A percentile compares a stretch with the other conserved stretches of the same genome.
Conservation (phyloP, 257 asterid species). For the Thymus mandschuricus region DNA sequence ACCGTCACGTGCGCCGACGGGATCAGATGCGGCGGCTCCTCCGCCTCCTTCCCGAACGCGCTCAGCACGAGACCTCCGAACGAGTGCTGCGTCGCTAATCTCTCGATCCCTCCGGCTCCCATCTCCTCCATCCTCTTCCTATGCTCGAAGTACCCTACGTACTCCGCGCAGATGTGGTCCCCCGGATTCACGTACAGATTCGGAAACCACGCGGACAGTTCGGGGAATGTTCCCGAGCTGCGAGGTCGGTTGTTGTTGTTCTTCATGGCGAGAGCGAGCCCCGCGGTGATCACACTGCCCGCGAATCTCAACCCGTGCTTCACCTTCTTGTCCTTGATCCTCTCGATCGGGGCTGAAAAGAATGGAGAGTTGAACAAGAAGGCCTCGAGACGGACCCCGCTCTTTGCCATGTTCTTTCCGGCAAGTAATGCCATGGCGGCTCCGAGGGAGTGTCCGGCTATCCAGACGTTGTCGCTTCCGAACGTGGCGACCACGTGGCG, state of each 20-base stretch:
- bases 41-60: slow-evolving; percentile 62
- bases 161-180: slow-evolving; percentile 82
- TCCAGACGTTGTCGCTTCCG: slow-evolving; percentile 71
- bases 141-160: slow-evolving; percentile 83
- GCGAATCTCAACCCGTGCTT: slow-evolving; percentile 78
- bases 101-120: slow-evolving; percentile 75
- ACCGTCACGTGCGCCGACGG: slow-evolving; percentile 76
- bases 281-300: slow-evolving; percentile 82
- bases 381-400: slow-evolving; percentile 58
- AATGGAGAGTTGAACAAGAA: slow-evolving; percentile 88
- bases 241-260: slow-evolving; percentile 43
- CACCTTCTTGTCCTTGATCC: slow-evolving; percentile 68
- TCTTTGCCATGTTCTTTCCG: slow-evolving; percentile 77
- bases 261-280: slow-evolving; percentile 77
- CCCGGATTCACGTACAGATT: slow-evolving; percentile 65
- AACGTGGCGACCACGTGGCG: slow-evolving; percentile 64
- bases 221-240: slow-evolving; percentile 47
- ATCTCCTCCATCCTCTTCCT: slow-evolving; percentile 76
- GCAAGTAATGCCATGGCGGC: slow-evolving; percentile 85
- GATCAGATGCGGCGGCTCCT: slow-evolving; percentile 80
- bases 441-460: slow-evolving; percentile 91
- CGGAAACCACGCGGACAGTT: slow-evolving; percentile 72
- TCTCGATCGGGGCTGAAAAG: slow-evolving; percentile 83
- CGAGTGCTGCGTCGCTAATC: slow-evolving; percentile 82
- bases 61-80: slow-evolving; percentile 69